phyloP scores from a whole-genome alignment of 176 grass and related monocot species.

The Oryza meyeriana region DNA sequence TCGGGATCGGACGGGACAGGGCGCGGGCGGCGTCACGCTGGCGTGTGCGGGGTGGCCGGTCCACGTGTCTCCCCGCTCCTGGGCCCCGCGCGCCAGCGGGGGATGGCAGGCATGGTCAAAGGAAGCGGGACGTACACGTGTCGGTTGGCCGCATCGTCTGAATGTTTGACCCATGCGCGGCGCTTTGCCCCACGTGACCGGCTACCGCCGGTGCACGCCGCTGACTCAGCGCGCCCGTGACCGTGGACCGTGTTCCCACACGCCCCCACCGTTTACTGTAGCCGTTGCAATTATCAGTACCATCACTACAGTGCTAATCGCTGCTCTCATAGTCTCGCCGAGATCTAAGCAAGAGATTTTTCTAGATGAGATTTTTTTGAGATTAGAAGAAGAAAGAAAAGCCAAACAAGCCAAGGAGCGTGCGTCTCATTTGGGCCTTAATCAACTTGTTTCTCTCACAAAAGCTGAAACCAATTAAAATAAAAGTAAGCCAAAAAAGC shows the following conservation, averaged over 20 bases:
- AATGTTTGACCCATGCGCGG: slow-evolving; percentile 39
- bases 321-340: neutral
- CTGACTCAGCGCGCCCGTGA: slow-evolving; percentile 47
- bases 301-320: neutral
- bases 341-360: neutral
- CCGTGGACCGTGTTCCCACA: slow-evolving; percentile 19
- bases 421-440: slow-evolving; percentile 35
- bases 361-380: slow-evolving; percentile 6
- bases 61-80: neutral
- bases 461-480: slow-evolving; percentile 45
- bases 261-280: slow-evolving; percentile 3
- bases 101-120: slow-evolving; percentile 18
- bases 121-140: slow-evolving; percentile 35
- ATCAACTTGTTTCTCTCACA: slow-evolving; percentile 42
- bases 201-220: slow-evolving; percentile 41
- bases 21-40: slow-evolving; percentile 20
- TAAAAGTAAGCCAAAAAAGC: slow-evolving; percentile 24
- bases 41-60: neutral
- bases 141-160: neutral
- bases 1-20: slow-evolving; percentile 22
- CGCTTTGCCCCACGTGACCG: slow-evolving; percentile 31
- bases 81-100: neutral
- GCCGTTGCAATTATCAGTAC: neutral
- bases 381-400: slow-evolving; percentile 21
- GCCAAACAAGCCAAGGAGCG: slow-evolving; percentile 13